Base-by-base conservation (phyloP, 2,329 filamentous ascomycete genomes). In the Nannizziopsis arthrosporioides region DNA sequence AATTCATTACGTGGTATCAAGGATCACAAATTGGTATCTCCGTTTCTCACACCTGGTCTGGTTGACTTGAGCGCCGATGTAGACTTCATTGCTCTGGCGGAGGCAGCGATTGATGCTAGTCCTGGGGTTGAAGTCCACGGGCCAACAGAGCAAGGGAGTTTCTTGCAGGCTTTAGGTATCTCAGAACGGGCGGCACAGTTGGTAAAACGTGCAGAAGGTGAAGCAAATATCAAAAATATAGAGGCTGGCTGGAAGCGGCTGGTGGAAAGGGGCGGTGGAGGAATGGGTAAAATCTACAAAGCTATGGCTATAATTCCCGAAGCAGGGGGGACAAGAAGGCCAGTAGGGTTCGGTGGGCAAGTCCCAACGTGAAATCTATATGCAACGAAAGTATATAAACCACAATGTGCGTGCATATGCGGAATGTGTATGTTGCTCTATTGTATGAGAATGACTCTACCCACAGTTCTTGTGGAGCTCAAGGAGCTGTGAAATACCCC, bases 211-310 rank as follows among this genome's bases (percentile, higher is more conserved):
- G 53, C 15, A 64, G 70, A 51, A 60, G 55, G 73, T 71, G 68
- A 73, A 34, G 71, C 76, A 51, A 73, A 72, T 53, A 76, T 68
- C 27, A 73, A 71, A 55, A 77, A 79, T 44, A 72, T 95, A 30
- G 80, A 87, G 54, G 77, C 72, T 53, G 82, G 84, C 0, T 93
- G 87, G 78, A 82, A 78, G 68, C 74, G 92, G 52, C 69, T 98
- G 44, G 78, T 95, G n/a, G 89, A 94, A 63, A 74, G 80, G 37
- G 82, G 85, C 0, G 83, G 81, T 1, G 80, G 78, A 44, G 90
- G 88, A 0, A 98, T 98, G 92, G 92, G 92, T 0, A 89, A 82
- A 68, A 71, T 94, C 17, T 98, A 98, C 65, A 95, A 96, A 69
- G 89, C 80, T 18, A 75, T 98, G 74, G 85, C 89, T 10, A 86